Percentiles rank a stretch among this genome's conserved stretches.
Evolutionary conservation across 2,329 filamentous ascomycete genomes (phyloP).

Genomic region (Colletotrichum orbiculare): DNA sequence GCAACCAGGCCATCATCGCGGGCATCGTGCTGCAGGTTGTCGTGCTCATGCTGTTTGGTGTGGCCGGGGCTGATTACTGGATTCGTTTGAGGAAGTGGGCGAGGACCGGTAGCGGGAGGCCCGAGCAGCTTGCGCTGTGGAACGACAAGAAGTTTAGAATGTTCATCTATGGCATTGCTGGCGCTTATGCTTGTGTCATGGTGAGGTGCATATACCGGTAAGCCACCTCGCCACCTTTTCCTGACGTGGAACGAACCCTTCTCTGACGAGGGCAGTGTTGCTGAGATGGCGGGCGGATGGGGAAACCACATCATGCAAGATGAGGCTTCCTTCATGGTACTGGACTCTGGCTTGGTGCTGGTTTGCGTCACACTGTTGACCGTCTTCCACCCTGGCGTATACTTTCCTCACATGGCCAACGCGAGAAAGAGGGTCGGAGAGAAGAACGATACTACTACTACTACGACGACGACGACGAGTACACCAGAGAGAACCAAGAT

Average conservation of each 20-base stretch:
- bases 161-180: slow-evolving; percentile 57
- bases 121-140: slow-evolving; percentile 51
- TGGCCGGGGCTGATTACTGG: slow-evolving; percentile 57
- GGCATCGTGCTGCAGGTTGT: slow-evolving; percentile 65
- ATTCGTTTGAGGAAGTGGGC: slow-evolving; percentile 55
- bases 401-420: slow-evolving; percentile 65
- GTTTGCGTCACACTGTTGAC: slow-evolving; percentile 62
- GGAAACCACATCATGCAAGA: slow-evolving; percentile 72
- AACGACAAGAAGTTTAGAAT: slow-evolving; percentile 52
- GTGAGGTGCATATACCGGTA: slow-evolving; percentile 67
- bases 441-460: slow-evolving; percentile 39
- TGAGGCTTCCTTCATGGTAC: slow-evolving; percentile 67
- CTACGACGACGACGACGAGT: slow-evolving; percentile 26
- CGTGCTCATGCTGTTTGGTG: slow-evolving; percentile 60
- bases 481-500: slow-evolving; percentile 26
- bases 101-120: slow-evolving; percentile 41
- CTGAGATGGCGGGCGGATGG: slow-evolving; percentile 74
- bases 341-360: slow-evolving; percentile 64
- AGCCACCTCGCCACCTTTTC: slow-evolving; percentile 37
- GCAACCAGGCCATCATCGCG: slow-evolving; percentile 65
- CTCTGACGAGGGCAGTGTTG: slow-evolving; percentile 56
- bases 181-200: slow-evolving; percentile 58
- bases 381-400: slow-evolving; percentile 63
- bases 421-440: slow-evolving; percentile 37
- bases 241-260: too few relatives aligned